These are phyloP conservation scores for Cladosporium phlei DNA, from an alignment of 2,329 filamentous ascomycete species.

Conservation along the genomic window DNA sequence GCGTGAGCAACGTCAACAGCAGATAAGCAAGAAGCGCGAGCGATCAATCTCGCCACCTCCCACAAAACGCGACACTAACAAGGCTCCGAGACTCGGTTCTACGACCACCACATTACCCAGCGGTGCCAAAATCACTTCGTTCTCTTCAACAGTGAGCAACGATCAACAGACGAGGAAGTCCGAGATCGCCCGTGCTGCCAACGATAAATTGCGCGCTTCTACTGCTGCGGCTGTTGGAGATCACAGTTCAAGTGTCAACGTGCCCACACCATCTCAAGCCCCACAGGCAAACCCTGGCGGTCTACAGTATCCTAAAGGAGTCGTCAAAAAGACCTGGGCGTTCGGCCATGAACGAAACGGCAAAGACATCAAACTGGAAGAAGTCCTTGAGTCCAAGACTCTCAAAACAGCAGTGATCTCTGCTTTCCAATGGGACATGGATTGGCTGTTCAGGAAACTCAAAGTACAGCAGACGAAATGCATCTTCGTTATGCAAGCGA, in stretches of 20 bases:
- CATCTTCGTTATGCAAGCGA: conserved; percentile 57
- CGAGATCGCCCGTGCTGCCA: conserved; percentile 20
- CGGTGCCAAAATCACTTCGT: conserved; percentile 24
- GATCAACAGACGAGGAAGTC: conserved; percentile 22
- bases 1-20: conserved; percentile 1
- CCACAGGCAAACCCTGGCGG: conserved; percentile 6
- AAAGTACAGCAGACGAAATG: conserved; percentile 51
- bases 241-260: neutral
- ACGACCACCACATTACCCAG: conserved; percentile 18
- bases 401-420: conserved; percentile 76
- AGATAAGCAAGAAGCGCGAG: conserved; percentile 49
- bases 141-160: conserved; percentile 21
- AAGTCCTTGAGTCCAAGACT: conserved; percentile 69
- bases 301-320: conserved; percentile 53
- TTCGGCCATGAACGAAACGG: conserved; percentile 55
- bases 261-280: neutral
- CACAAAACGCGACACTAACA: conserved; percentile 16
- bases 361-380: conserved; percentile 81
- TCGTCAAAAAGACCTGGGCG: conserved; percentile 78
- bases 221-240: neutral
- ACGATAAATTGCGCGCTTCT: conserved; percentile 14
- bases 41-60: conserved; percentile 38
- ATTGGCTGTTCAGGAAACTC: conserved; percentile 62
- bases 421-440: conserved; percentile 79
- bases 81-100: conserved; percentile 23